These are phyloP conservation scores for Cryoendolithus antarcticus DNA, from an alignment of 2,329 filamentous ascomycete species.

Conservation along the genomic window DNA sequence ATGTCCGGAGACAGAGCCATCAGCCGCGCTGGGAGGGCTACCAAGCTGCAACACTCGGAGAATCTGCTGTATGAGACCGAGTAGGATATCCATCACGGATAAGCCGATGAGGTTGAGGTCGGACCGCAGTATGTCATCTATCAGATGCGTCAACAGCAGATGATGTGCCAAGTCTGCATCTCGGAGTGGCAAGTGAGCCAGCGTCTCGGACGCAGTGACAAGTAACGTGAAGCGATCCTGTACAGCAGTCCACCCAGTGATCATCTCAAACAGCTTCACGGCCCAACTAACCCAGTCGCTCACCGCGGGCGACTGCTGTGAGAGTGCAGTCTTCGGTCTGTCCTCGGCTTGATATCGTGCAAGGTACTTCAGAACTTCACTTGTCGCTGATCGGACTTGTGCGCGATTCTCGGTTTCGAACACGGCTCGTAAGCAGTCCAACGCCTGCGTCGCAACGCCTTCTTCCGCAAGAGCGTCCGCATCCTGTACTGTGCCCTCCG, in stretches of 20 bases:
- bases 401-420: constrained; percentile 70
- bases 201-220: constrained; percentile 64
- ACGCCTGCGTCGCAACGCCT: constrained; percentile 70
- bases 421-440: constrained; percentile 76
- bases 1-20: constrained; percentile 17
- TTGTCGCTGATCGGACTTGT: constrained; percentile 68
- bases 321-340: constrained; percentile 28
- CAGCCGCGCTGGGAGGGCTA: constrained; percentile 21
- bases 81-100: constrained; percentile 87
- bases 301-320: constrained; percentile 20
- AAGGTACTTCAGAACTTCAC: constrained; percentile 63
- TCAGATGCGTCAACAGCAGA: constrained; percentile 61
- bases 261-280: constrained; percentile 64
- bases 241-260: constrained; percentile 80
- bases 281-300: constrained; percentile 49
- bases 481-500: constrained; percentile 72
- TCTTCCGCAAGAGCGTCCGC: constrained; percentile 84
- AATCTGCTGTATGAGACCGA: constrained; percentile 75
- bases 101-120: constrained; percentile 88
- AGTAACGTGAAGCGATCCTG: constrained; percentile 89
- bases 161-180: constrained; percentile 57
- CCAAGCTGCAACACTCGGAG: constrained; percentile 60
- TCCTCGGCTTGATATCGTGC: constrained; percentile 16
- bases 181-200: constrained; percentile 59
- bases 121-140: constrained; percentile 72